Base-by-base conservation (phyloP, 495 filamentous ascomycete genomes). In the Xanthoparmelia taractica region DNA sequence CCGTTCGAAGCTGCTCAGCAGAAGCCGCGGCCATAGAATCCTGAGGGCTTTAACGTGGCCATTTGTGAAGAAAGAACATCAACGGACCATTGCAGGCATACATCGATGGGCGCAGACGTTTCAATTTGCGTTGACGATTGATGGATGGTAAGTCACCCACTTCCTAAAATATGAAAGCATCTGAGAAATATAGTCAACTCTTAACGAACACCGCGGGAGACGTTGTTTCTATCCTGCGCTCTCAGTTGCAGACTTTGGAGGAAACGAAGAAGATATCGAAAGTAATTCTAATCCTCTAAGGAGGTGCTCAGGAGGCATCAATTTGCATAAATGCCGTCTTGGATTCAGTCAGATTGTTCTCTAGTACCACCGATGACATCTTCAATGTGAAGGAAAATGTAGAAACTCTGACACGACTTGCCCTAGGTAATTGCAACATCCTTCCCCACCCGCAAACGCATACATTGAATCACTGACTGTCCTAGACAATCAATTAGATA, bases 261-360 rank as follows among this genome's bases (percentile, higher is more conserved):
- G 43, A 60, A 18, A 52, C 59, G 13, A 60, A 38, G 20, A 60
- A 60, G 34, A 36, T 60, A 23, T 13, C 59, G 33, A 31, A 60
- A 13, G 10, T 18, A 4, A 10, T 60, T 23, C 59, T 45, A 25
- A 3, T n/a, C 12, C 27, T 60, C 25, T 29, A 37, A 20, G 6
- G 11, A 25, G 20, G 43, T 25, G 38, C 59, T 17, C 20, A 60
- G 15, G 33, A 60, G 34, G 45, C 45, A 18, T 20, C 33, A 34
- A 34, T 8, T 2, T 60, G 41, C 12, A 25, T 60, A 18, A 20
- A 5, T 6, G 33, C 17, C 29, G 31, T 60, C 3, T 27, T 60
- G 20, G 37, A 37, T 37, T 45, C 59, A 36, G 59, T 52, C 6
- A 37, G 18, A 34, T 47, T n/a, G 18, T 45, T 60, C n/a, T 17